Conservation (phyloP, 768 basidiomycete genomes). For the Agaricus blazei region DNA sequence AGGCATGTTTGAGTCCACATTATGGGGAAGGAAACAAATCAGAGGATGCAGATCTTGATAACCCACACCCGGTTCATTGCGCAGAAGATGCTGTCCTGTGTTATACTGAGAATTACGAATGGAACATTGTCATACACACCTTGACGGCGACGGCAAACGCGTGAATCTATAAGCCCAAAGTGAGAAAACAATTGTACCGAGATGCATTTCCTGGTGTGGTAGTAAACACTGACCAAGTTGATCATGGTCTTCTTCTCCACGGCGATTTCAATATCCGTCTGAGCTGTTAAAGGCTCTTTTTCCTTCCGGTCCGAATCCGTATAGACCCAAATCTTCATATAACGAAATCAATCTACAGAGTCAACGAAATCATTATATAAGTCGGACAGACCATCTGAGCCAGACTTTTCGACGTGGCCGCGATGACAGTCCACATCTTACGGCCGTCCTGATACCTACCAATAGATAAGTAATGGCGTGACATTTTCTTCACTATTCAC, state of each 20-base stretch:
- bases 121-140: slow-evolving; percentile 23
- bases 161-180: slow-evolving; percentile 40
- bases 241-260: slow-evolving; percentile 77
- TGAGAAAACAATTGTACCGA: neutral
- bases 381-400: slow-evolving; percentile 45
- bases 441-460: slow-evolving; percentile 62
- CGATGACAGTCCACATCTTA: slow-evolving; percentile 66
- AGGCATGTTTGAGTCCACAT: slow-evolving; percentile 28
- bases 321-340: slow-evolving; percentile 50
- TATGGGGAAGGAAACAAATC: slow-evolving; percentile 61
- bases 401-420: slow-evolving; percentile 50
- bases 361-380: neutral
- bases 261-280: slow-evolving; percentile 36
- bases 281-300: slow-evolving; percentile 21
- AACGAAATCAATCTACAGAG: slow-evolving; percentile 7
- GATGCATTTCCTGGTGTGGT: neutral
- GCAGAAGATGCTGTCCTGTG: slow-evolving; percentile 51
- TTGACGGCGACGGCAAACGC: slow-evolving; percentile 67
- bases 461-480: neutral
- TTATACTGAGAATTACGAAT: neutral
- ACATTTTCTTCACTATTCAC: too few relatives aligned
- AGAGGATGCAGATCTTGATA: slow-evolving; percentile 72
- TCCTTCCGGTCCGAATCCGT: slow-evolving; percentile 38
- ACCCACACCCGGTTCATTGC: slow-evolving; percentile 65
- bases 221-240: slow-evolving; percentile 45